phyloP scores from a whole-genome alignment of 1,284 basidiomycete species.

The Moniliophthora roreri region DNA sequence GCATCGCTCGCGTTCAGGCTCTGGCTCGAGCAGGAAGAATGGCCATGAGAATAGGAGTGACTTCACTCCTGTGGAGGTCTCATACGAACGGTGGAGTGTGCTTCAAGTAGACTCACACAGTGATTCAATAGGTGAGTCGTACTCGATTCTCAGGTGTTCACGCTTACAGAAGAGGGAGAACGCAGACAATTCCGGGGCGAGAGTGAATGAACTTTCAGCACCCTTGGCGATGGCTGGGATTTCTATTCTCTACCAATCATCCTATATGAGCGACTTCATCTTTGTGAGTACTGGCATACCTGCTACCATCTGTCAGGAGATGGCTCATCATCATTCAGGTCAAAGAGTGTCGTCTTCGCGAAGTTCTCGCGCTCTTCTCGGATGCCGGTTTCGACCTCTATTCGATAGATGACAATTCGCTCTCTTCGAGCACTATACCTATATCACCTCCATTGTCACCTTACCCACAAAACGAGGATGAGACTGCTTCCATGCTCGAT shows the following conservation, averaged over 20 bases:
- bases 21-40: constrained; percentile 31
- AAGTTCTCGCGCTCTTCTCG: constrained; percentile 60
- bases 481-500: constrained; percentile 35
- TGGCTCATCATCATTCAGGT: constrained; percentile 40
- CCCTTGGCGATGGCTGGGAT: constrained; percentile 79
- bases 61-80: constrained; percentile 62
- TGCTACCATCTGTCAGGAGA: constrained; percentile 5
- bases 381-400: constrained; percentile 70
- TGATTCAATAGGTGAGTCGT: constrained; percentile 54
- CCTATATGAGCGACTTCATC: constrained; percentile 84
- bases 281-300: constrained; percentile 48
- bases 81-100: constrained; percentile 72
- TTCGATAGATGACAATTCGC: constrained; percentile 47
- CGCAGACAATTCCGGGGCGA: constrained; percentile 67
- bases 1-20: constrained; percentile 39
- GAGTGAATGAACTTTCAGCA: constrained; percentile 76
- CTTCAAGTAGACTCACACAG: constrained; percentile 76
- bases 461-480: constrained; percentile 25
- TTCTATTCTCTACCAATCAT: constrained; percentile 83
- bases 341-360: constrained; percentile 61
- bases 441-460: constrained; percentile 36
- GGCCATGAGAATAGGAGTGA: constrained; percentile 15
- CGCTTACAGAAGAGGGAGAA: constrained; percentile 9
- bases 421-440: constrained; percentile 28
- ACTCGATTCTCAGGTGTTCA: constrained; percentile 1